These are phyloP conservation scores for Trifolium subterraneum DNA, from an alignment of 306 rosid genomes.

Conservation along the genomic window DNA sequence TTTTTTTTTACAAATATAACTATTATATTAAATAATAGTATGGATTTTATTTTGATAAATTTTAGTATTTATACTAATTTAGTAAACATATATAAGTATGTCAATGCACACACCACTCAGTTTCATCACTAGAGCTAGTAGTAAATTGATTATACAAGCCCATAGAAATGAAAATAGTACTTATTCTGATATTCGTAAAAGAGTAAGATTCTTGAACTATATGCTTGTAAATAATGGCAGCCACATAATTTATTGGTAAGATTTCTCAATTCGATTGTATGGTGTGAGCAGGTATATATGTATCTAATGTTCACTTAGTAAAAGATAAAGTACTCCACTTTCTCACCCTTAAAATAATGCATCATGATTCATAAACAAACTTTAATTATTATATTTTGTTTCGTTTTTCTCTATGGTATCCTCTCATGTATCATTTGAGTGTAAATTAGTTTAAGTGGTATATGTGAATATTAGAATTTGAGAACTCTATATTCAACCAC, in stretches of 20 bases:
- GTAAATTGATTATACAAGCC: background rate
- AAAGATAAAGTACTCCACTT: slow-evolving; percentile 29
- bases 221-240: slow-evolving; percentile 28
- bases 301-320: slow-evolving; percentile 29
- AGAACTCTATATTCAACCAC: too few species aligned
- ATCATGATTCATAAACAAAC: slow-evolving; percentile 32
- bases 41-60: too few species aligned
- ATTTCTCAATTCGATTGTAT: slow-evolving; percentile 15
- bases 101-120: too few species aligned
- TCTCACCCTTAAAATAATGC: slow-evolving; percentile 9
- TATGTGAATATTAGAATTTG: too few species aligned
- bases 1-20: too few species aligned
- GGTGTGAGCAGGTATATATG: slow-evolving; percentile 28
- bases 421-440: background rate
- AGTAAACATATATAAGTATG: too few species aligned
- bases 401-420: slow-evolving; percentile 7
- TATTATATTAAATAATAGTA: too few species aligned
- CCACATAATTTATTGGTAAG: slow-evolving; percentile 28
- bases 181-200: too few species aligned
- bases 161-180: background rate
- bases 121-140: background rate
- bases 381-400: background rate
- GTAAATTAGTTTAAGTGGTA: slow-evolving; percentile 1
- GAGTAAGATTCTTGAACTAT: slow-evolving; percentile 30
- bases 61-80: too few species aligned